Conservation (phyloP, 306 rosid genomes). For the Sicyos baderoa region DNA sequence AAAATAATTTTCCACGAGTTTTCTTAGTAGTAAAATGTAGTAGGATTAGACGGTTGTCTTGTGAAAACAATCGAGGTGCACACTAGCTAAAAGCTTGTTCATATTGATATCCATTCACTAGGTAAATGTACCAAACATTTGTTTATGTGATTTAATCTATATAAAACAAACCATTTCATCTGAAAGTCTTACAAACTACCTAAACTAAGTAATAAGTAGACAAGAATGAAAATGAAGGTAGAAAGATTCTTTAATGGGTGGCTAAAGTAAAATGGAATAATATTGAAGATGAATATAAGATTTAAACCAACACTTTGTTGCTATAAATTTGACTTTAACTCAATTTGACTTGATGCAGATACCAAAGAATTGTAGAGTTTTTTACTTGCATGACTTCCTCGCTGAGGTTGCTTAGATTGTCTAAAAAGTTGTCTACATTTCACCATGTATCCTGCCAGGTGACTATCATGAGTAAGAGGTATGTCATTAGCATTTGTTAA, state of each 20-base stretch:
- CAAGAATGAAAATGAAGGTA: too few species aligned
- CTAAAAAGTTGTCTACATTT: conserved; percentile 43
- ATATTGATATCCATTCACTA: neutral
- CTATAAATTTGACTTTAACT: neutral
- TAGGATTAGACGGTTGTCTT: too few species aligned
- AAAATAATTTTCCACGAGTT: too few species aligned
- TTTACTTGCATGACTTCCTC: conserved; percentile 45
- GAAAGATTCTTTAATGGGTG: neutral
- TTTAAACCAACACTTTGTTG: neutral
- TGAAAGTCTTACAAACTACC: too few species aligned
- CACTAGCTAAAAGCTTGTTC: neutral
- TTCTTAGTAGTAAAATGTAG: too few species aligned
- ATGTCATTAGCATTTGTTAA: neutral
- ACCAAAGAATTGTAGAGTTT: conserved; percentile 30
- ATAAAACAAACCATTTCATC: too few species aligned
- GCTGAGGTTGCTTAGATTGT: conserved; percentile 40
- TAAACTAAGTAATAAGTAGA: too few species aligned
- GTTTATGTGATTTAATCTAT: neutral
- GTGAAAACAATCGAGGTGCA: too few species aligned
- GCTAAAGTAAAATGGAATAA: neutral
- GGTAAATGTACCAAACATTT: neutral
- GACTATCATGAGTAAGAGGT: conserved; percentile 47
- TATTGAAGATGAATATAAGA: neutral
- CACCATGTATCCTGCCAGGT: conserved; percentile 44
- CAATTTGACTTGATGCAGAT: conserved; percentile 33